A percentile compares a stretch with the other conserved stretches of the same genome.
phyloP scores from a whole-genome alignment of 2,329 filamentous ascomycete species.

The Cercospora citrullina region DNA sequence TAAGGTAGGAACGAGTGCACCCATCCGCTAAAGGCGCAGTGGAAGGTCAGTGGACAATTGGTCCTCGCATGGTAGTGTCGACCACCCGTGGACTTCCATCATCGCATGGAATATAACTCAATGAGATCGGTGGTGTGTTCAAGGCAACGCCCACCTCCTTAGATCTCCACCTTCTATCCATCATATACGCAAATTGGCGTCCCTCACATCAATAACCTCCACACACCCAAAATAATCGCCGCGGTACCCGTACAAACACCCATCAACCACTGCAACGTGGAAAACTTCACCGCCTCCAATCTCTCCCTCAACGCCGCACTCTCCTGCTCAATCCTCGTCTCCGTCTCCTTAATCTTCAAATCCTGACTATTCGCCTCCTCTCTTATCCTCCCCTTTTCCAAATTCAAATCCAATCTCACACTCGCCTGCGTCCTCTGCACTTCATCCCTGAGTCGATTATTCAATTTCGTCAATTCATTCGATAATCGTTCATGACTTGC shows the following conservation, averaged over 20 bases:
- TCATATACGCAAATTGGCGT: too few species aligned
- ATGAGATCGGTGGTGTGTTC: too few species aligned
- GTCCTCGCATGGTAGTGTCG: too few species aligned
- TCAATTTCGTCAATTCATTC: slow-evolving; percentile 93
- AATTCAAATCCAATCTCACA: slow-evolving; percentile 86
- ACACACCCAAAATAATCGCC: slow-evolving; percentile 66
- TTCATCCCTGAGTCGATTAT: slow-evolving; percentile 85
- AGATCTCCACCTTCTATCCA: too few species aligned
- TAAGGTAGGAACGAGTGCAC: too few species aligned
- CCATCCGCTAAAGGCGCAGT: too few species aligned
- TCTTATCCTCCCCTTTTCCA: slow-evolving; percentile 93
- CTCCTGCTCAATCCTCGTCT: slow-evolving; percentile 97
- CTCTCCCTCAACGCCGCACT: slow-evolving; percentile 86
- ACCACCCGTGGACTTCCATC: too few species aligned
- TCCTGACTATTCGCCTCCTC: slow-evolving; percentile 97
- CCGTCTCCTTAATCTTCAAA: slow-evolving; percentile 97
- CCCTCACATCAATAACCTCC: slow-evolving; percentile 66
- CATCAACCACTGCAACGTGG: slow-evolving; percentile 97
- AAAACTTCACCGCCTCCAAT: slow-evolving; percentile 96
- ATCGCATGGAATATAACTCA: too few species aligned
- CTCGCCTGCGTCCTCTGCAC: slow-evolving; percentile 92
- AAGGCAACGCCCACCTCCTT: too few species aligned
- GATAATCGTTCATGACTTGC: slow-evolving; percentile 88
- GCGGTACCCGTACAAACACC: slow-evolving; percentile 67
- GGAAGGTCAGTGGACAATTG: too few species aligned